These are phyloP conservation scores for Solanum stenotomum DNA, from an alignment of 257 asterid species.

Conservation along the genomic window DNA sequence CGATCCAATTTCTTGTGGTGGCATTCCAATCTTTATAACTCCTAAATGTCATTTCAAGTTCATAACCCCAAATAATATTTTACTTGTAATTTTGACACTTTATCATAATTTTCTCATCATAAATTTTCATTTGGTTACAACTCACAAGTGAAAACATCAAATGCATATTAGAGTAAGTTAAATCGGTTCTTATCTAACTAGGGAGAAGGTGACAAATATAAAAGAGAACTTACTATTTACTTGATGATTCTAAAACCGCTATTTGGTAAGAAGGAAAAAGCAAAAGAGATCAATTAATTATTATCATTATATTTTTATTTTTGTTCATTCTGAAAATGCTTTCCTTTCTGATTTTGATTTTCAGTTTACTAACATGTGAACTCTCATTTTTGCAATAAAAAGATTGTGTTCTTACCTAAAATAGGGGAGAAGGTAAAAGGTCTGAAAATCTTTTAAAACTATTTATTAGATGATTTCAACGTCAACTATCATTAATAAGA, in stretches of 20 bases:
- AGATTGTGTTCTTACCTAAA: not conserved
- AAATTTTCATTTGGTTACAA: not conserved
- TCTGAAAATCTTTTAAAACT: not conserved
- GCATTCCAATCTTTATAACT: not conserved
- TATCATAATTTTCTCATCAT: not conserved
- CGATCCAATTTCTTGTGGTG: not conserved
- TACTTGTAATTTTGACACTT: not conserved
- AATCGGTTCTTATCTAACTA: not conserved
- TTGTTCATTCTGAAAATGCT: not conserved
- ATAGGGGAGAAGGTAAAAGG: too few species aligned
- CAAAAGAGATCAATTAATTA: not conserved
- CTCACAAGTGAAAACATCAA: not conserved
- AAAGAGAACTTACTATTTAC: not conserved
- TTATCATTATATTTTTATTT: not conserved
- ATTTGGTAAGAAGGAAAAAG: not conserved
- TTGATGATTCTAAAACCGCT: not conserved
- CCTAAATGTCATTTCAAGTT: not conserved
- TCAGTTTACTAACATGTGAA: not conserved
- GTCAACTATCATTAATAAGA: not conserved
- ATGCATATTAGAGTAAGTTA: not conserved
- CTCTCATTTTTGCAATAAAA: not conserved
- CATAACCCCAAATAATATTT: not conserved
- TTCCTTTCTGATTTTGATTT: not conserved
- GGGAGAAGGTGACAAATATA: not conserved
- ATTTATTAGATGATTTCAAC: not conserved